Evolutionary conservation across 2,329 filamentous ascomycete species (phyloP).

Genomic region (Colletotrichum sp.): DNA sequence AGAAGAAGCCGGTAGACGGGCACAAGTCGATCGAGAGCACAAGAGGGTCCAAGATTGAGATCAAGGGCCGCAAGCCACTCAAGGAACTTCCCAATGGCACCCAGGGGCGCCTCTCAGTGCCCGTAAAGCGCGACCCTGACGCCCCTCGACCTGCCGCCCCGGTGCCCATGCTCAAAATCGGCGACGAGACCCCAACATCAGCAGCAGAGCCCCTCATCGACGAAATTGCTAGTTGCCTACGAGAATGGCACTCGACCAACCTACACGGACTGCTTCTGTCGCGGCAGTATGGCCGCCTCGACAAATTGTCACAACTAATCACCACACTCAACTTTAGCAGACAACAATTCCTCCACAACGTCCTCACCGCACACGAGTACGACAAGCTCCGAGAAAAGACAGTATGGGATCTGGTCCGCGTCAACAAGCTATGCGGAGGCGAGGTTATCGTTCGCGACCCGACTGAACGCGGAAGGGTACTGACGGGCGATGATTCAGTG

Average conservation of each 20-base stretch:
- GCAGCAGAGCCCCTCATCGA: constrained; percentile 90
- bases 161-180: constrained; percentile 96
- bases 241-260: constrained; percentile 98
- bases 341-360: constrained; percentile 91
- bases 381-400: constrained; percentile 82
- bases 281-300: constrained; percentile 80
- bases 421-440: constrained; percentile 92
- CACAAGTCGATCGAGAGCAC: constrained; percentile 28
- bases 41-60: constrained; percentile 17
- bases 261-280: constrained; percentile 88
- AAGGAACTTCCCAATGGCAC: constrained; percentile 44
- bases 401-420: constrained; percentile 92
- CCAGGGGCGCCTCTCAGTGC: constrained; percentile 48
- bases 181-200: constrained; percentile 93
- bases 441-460: constrained; percentile 96
- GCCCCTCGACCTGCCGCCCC: constrained; percentile 84
- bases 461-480: constrained; percentile 77
- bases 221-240: constrained; percentile 93
- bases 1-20: constrained; percentile 36
- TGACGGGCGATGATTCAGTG: constrained; percentile 92
- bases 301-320: constrained; percentile 81
- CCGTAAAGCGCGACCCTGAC: constrained; percentile 65
- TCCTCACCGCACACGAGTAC: constrained; percentile 87
- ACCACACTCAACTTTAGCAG: constrained; percentile 83
- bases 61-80: constrained; percentile 24